Conservation (phyloP, 2,329 filamentous ascomycete genomes). For the Arthrocladium fulminans region DNA sequence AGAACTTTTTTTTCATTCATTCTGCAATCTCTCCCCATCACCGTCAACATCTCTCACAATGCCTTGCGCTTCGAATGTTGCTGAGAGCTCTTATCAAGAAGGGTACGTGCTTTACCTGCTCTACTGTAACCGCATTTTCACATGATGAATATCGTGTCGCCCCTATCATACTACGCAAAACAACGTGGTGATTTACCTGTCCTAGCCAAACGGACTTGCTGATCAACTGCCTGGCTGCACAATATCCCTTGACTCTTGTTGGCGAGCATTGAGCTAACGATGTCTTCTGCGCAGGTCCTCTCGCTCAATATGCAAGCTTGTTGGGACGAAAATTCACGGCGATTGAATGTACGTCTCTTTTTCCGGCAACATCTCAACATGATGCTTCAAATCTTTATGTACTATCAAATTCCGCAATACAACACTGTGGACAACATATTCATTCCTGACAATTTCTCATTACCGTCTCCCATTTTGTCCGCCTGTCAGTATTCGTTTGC, state of each 20-base stretch:
- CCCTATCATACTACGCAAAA: slow-evolving; percentile 49
- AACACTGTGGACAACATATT: slow-evolving; percentile 33
- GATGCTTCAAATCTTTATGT: slow-evolving; percentile 32
- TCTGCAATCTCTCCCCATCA: neutral
- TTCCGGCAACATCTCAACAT: slow-evolving; percentile 19
- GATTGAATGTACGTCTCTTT: neutral
- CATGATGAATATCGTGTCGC: slow-evolving; percentile 55
- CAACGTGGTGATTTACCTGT: slow-evolving; percentile 51
- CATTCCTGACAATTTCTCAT: slow-evolving; percentile 27
- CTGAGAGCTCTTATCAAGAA: neutral
- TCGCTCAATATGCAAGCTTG: neutral
- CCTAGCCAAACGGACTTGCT: slow-evolving; percentile 54
- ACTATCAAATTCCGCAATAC: slow-evolving; percentile 43
- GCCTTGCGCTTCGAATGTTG: neutral
- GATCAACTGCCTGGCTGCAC: slow-evolving; percentile 28
- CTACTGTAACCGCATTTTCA: neutral
- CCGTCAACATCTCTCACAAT: neutral
- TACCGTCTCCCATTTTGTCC: slow-evolving; percentile 32
- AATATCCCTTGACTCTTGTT: slow-evolving; percentile 6
- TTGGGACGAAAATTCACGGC: neutral
- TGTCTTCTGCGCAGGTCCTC: neutral
- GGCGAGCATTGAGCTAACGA: neutral
- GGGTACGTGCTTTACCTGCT: neutral
- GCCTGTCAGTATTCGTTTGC: too few species aligned
- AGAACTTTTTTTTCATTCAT: neutral